A percentile compares a stretch with the other conserved stretches of the same genome.
Conservation (phyloP, 148 eudicot species). For the Oxyria digyna region DNA sequence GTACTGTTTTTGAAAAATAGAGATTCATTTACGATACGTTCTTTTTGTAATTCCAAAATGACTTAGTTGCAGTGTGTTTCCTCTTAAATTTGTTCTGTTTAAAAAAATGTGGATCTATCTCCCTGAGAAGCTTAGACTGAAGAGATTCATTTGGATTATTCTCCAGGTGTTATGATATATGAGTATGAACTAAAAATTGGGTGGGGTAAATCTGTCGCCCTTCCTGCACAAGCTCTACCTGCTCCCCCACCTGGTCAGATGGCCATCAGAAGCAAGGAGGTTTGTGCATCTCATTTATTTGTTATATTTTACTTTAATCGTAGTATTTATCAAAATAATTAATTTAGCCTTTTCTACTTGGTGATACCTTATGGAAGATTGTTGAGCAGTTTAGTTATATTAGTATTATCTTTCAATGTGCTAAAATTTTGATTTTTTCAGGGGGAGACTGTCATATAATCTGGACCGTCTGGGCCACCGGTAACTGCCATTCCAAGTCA, state of each 20-base stretch:
- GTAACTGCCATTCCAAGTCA: constrained; percentile 75
- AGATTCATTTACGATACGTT: too few relatives aligned
- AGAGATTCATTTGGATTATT: background rate
- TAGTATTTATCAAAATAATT: background rate
- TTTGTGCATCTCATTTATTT: constrained; percentile 16
- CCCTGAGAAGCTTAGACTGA: background rate
- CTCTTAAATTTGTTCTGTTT: too few relatives aligned
- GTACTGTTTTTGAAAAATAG: too few relatives aligned
- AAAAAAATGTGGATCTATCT: background rate
- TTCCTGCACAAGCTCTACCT: constrained; percentile 96
- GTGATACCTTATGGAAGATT: background rate
- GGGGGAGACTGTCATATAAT: constrained; percentile 86
- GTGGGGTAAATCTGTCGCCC: constrained; percentile 98
- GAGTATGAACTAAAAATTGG: constrained; percentile 97
- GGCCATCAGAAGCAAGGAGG: constrained; percentile 99
- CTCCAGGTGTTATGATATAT: constrained; percentile 80
- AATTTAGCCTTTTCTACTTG: background rate
- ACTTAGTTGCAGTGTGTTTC: too few relatives aligned
- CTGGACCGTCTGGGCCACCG: constrained; percentile 94
- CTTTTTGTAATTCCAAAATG: too few relatives aligned
- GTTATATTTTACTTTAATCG: background rate
- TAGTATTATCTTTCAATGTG: background rate
- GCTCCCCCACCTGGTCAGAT: constrained; percentile 99
- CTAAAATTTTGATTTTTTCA: constrained; percentile 21
- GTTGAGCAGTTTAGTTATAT: background rate